phyloP scores from a whole-genome alignment of 352 stramenopile genomes.

The Globisporangium acanthophoron region DNA sequence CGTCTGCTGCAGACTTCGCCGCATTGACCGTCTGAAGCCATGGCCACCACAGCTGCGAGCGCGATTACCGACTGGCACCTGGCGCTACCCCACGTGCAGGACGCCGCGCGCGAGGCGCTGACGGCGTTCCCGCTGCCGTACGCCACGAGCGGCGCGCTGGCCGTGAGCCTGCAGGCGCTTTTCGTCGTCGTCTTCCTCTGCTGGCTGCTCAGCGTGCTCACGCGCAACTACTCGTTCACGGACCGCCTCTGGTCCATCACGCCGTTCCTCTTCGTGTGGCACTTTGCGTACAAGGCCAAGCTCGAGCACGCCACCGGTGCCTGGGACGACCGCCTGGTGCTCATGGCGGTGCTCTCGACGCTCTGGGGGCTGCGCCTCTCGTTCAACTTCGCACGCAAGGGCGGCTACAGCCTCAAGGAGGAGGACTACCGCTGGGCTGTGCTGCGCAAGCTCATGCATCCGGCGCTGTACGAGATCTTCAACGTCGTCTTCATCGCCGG shows the following conservation, averaged over 20 bases:
- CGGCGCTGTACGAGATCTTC: slow-evolving; percentile 84
- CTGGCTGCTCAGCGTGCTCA: slow-evolving; percentile 62
- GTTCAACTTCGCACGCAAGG: slow-evolving; percentile 91
- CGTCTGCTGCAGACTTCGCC: neutral
- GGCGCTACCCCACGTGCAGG: slow-evolving; percentile 25
- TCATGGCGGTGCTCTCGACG: slow-evolving; percentile 82
- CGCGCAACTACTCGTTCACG: slow-evolving; percentile 89
- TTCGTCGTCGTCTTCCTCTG: slow-evolving; percentile 34
- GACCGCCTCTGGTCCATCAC: slow-evolving; percentile 92
- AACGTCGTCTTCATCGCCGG: slow-evolving; percentile 89
- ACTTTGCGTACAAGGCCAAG: slow-evolving; percentile 55
- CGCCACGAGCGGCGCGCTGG: slow-evolving; percentile 27
- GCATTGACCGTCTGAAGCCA: neutral
- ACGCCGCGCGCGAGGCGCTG: slow-evolving; percentile 27
- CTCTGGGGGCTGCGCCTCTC: slow-evolving; percentile 86
- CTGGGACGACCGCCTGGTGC: slow-evolving; percentile 50
- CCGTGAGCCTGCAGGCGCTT: slow-evolving; percentile 39
- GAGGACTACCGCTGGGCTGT: slow-evolving; percentile 92
- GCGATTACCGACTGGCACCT: slow-evolving; percentile 26
- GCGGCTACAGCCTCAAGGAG: slow-evolving; percentile 85
- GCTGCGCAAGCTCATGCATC: slow-evolving; percentile 75
- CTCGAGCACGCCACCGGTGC: slow-evolving; percentile 40
- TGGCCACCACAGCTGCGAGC: neutral
- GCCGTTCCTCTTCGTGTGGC: slow-evolving; percentile 84
- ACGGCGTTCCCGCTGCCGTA: slow-evolving; percentile 34